A percentile compares a stretch with the other conserved stretches of the same genome.
These are phyloP conservation scores for Tolypocladium album DNA, from an alignment of 2,329 filamentous ascomycete species.

Conservation along the genomic window DNA sequence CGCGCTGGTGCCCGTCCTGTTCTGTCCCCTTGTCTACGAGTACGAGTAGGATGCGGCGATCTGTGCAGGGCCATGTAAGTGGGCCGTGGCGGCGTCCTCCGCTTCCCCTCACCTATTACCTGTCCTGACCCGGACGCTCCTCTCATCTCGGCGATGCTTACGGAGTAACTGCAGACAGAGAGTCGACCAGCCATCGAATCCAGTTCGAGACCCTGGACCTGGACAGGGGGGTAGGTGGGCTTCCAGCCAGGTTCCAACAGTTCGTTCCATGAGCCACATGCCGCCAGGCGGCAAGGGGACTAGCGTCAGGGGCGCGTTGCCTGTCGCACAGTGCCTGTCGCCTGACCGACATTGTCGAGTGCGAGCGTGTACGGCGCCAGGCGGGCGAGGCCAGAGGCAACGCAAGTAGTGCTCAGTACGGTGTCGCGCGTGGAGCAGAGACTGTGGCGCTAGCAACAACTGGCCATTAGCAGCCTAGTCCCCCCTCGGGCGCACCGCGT, in stretches of 20 bases:
- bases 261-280: background rate
- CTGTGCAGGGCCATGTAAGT: background rate
- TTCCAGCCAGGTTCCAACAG: background rate
- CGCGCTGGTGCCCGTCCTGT: background rate
- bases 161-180: too few relatives aligned
- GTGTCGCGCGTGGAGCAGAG: background rate
- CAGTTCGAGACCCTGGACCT: background rate
- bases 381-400: background rate
- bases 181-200: background rate
- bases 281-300: constrained; percentile 5
- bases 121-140: background rate
- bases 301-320: constrained; percentile 10
- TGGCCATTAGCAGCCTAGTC: background rate
- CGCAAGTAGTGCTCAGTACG: background rate
- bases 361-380: too few relatives aligned
- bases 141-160: background rate
- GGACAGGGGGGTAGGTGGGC: background rate
- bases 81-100: background rate
- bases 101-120: background rate
- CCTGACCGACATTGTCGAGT: background rate
- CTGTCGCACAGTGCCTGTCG: background rate
- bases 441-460: background rate
- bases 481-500: background rate
- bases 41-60: background rate
- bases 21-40: background rate